Evolutionary conservation across 768 basidiomycete genomes (phyloP).

Genomic region (Boletales sp.): DNA sequence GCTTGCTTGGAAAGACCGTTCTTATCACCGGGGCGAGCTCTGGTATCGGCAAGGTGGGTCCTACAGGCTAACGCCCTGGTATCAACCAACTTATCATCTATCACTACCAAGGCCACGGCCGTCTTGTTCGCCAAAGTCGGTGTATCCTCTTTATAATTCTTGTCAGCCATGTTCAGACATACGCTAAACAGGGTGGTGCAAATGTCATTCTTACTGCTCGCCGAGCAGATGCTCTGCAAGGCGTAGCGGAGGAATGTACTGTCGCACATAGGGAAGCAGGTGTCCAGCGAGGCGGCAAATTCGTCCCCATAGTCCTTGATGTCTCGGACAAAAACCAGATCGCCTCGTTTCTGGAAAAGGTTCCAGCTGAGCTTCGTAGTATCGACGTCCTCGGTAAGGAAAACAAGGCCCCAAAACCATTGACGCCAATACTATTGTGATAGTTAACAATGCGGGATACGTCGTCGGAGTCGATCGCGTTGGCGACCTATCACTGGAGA

Average conservation of each 20-base stretch:
- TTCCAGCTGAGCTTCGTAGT: conserved; percentile 65
- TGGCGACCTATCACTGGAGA: conserved; percentile 72
- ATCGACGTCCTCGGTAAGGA: conserved; percentile 80
- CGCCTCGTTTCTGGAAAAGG: conserved; percentile 62
- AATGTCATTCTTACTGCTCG: conserved; percentile 86
- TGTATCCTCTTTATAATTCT: not conserved
- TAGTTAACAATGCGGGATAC: conserved; percentile 82
- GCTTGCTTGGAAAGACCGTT: conserved; percentile 80
- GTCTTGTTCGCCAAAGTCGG: conserved; percentile 81
- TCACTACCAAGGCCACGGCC: conserved; percentile 65
- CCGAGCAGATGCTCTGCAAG: conserved; percentile 64
- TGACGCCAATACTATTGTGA: not conserved
- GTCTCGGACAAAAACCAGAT: conserved; percentile 75
- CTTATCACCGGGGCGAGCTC: conserved; percentile 87
- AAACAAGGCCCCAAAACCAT: not conserved
- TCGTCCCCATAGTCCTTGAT: conserved; percentile 71
- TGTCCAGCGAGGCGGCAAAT: conserved; percentile 71
- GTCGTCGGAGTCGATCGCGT: conserved; percentile 86
- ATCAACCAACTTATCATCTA: not conserved
- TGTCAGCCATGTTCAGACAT: not conserved
- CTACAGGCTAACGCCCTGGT: not conserved
- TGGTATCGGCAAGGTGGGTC: conserved; percentile 84
- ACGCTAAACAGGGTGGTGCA: conserved; percentile 61
- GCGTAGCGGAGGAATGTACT: conserved; percentile 63
- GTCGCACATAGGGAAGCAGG: conserved; percentile 72